Conservation (phyloP, 1,139 yeast species). For the Yamadazyma mexicana region DNA sequence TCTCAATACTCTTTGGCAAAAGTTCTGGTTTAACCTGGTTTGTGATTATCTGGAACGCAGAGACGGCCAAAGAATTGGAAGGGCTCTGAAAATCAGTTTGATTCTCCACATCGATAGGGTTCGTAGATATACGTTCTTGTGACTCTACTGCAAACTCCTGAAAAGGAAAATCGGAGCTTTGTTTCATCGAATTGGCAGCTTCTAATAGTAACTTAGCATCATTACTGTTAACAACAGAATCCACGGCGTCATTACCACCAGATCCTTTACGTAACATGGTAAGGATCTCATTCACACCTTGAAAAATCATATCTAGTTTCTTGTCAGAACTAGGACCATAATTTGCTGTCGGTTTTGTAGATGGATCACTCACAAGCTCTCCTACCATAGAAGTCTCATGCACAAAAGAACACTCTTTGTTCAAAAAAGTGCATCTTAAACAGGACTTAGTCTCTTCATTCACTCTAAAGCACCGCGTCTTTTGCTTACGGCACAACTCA, state of each 20-base stretch:
- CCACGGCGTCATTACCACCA: neutral
- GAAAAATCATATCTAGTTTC: slow-evolving; percentile 29
- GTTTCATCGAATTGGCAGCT: slow-evolving; percentile 28
- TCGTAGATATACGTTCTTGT: slow-evolving; percentile 12
- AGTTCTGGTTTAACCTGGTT: slow-evolving; percentile 27
- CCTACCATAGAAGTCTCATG: neutral
- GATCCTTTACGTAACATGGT: slow-evolving; percentile 19
- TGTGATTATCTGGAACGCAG: slow-evolving; percentile 52
- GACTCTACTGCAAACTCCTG: slow-evolving; percentile 6
- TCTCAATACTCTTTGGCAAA: slow-evolving; percentile 46
- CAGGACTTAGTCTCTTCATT: slow-evolving; percentile 48
- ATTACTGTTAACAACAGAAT: slow-evolving; percentile 12
- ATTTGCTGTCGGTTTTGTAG: neutral
- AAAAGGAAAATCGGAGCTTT: slow-evolving; percentile 5
- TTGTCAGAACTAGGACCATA: slow-evolving; percentile 5
- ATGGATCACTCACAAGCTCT: slow-evolving; percentile 4
- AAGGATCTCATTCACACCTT: slow-evolving; percentile 35
- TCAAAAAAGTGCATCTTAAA: slow-evolving; percentile 55
- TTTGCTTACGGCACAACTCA: slow-evolving; percentile 57
- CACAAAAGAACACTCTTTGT: slow-evolving; percentile 49
- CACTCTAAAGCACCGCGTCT: slow-evolving; percentile 61
- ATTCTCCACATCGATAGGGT: slow-evolving; percentile 18
- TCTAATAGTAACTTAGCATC: slow-evolving; percentile 30
- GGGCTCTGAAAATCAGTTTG: slow-evolving; percentile 40
- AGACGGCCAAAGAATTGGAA: slow-evolving; percentile 39